phyloP scores from a whole-genome alignment of 495 filamentous ascomycete species.

The Talaromyces thailandensis region DNA sequence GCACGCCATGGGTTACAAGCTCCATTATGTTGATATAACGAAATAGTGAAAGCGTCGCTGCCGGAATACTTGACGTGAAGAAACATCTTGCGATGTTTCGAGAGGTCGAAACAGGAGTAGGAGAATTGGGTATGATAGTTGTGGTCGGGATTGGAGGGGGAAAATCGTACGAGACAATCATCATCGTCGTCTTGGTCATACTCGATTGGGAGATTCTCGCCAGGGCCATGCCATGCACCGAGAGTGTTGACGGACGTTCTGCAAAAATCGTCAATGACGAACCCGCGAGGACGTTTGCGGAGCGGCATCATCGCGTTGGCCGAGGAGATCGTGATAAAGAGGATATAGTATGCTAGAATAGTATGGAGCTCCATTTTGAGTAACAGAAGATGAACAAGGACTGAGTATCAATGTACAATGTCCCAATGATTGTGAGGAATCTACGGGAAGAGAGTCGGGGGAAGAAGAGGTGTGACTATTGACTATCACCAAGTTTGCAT shows the following conservation, averaged over 20 bases:
- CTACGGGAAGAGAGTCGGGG: background rate
- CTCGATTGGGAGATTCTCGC: slow-evolving; percentile 47
- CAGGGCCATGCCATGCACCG: slow-evolving; percentile 62
- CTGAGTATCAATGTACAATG: background rate
- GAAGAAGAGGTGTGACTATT: background rate
- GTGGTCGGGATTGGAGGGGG: slow-evolving; percentile 58
- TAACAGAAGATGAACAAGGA: background rate
- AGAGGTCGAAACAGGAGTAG: slow-evolving; percentile 49
- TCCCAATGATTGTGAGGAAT: background rate
- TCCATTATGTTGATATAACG: slow-evolving; percentile 64
- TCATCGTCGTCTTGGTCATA: slow-evolving; percentile 26
- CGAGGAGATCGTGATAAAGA: background rate
- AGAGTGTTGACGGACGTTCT: slow-evolving; percentile 49
- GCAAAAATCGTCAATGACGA: slow-evolving; percentile 63
- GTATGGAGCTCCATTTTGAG: slow-evolving; percentile 2
- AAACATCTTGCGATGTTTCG: slow-evolving; percentile 46
- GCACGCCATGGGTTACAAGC: slow-evolving; percentile 46
- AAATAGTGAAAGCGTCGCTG: slow-evolving; percentile 56
- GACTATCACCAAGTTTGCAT: background rate
- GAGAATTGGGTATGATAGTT: slow-evolving; percentile 60
- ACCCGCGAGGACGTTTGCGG: slow-evolving; percentile 5
- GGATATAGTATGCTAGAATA: slow-evolving; percentile 1
- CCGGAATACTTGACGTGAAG: slow-evolving; percentile 67
- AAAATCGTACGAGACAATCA: slow-evolving; percentile 41
- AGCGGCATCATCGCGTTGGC: background rate